A percentile compares a stretch with the other conserved stretches of the same genome.
Evolutionary conservation across 176 grass and related monocot species (phyloP).

Genomic region (Oryza brachyantha): DNA sequence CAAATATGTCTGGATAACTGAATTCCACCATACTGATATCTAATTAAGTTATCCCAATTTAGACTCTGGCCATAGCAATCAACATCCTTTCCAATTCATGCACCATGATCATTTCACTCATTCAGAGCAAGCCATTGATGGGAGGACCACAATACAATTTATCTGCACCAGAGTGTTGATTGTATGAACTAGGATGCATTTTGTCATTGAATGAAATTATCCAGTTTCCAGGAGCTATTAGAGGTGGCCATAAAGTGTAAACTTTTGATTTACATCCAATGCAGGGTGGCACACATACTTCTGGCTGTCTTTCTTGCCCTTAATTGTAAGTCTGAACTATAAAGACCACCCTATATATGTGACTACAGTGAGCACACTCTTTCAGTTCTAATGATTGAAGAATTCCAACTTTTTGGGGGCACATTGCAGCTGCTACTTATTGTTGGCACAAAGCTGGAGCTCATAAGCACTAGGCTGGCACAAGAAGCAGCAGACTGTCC

Average conservation of each 20-base stretch:
- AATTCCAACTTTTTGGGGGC: neutral
- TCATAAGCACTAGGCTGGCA: constrained; percentile 50
- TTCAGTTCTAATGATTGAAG: neutral
- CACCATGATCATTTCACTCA: neutral
- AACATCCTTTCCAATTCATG: neutral
- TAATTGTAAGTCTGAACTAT: constrained; percentile 57
- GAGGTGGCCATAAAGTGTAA: too few species aligned
- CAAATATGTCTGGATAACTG: neutral
- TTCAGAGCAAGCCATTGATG: neutral
- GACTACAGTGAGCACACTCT: neutral
- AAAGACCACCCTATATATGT: neutral
- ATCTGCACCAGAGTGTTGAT: neutral
- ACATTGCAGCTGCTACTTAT: constrained; percentile 49
- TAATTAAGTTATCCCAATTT: neutral
- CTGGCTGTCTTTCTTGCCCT: constrained; percentile 74
- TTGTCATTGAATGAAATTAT: neutral
- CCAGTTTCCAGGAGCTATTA: neutral
- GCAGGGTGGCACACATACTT: constrained; percentile 82
- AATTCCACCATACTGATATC: neutral
- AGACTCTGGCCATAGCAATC: neutral
- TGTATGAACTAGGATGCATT: neutral
- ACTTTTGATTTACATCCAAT: constrained; percentile 26
- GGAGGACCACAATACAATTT: neutral
- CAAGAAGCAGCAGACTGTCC: constrained; percentile 6
- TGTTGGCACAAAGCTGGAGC: constrained; percentile 60